Evolutionary conservation across 1,284 basidiomycete genomes (phyloP).

Genomic region (Coniophora puteana): DNA sequence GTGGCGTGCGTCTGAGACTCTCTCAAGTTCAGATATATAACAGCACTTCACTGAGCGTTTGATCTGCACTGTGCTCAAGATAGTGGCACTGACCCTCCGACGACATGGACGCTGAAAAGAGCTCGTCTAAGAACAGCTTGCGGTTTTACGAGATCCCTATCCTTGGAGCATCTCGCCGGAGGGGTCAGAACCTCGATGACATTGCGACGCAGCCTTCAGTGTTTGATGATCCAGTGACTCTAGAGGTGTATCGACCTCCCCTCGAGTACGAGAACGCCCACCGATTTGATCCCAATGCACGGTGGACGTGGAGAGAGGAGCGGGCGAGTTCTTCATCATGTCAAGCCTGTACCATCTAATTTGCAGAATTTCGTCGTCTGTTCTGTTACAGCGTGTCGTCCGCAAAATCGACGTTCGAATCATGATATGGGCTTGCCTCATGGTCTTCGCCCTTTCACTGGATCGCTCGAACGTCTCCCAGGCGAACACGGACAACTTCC

Average conservation of each 20-base stretch:
- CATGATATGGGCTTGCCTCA: slow-evolving; percentile 61
- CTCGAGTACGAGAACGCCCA: slow-evolving; percentile 57
- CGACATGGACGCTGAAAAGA: too few species aligned
- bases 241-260: slow-evolving; percentile 54
- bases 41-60: too few species aligned
- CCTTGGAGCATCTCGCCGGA: too few species aligned
- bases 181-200: slow-evolving; percentile 43
- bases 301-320: slow-evolving; percentile 74
- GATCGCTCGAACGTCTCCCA: slow-evolving; percentile 55
- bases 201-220: slow-evolving; percentile 59
- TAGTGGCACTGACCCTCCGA: too few species aligned
- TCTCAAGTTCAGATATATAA: too few species aligned
- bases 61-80: too few species aligned
- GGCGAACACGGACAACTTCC: slow-evolving; percentile 57
- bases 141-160: too few species aligned
- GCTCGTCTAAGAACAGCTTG: too few species aligned
- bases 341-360: not conserved
- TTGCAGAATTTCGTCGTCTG: too few species aligned
- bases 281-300: slow-evolving; percentile 60
- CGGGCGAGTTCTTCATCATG: slow-evolving; percentile 30
- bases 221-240: slow-evolving; percentile 52
- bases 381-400: slow-evolving; percentile 44
- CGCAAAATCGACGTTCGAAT: slow-evolving; percentile 62
- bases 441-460: slow-evolving; percentile 61
- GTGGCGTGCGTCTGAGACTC: too few species aligned